phyloP scores from a whole-genome alignment of 2,329 filamentous ascomycete genomes.

The Colletotrichum eleusines region DNA sequence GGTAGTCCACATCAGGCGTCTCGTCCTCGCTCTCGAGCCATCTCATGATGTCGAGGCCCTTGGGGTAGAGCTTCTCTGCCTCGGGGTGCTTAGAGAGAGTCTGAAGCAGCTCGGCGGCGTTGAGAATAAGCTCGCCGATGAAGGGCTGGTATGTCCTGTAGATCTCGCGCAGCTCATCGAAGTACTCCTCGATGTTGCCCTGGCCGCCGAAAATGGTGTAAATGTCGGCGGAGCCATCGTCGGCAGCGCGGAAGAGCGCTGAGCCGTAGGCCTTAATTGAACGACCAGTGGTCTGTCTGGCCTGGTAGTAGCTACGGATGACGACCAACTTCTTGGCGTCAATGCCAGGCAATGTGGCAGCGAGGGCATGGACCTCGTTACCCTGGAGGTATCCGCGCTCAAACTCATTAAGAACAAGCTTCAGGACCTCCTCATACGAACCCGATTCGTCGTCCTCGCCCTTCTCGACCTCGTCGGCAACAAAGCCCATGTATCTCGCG shows the following conservation, averaged over 20 bases:
- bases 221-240: constrained; percentile 84
- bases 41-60: constrained; percentile 93
- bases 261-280: constrained; percentile 94
- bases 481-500: constrained; percentile 90
- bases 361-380: constrained; percentile 95
- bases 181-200: constrained; percentile 99
- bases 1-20: constrained; percentile 93
- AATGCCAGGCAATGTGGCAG: constrained; percentile 88
- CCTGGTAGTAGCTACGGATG: constrained; percentile 91
- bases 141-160: constrained; percentile 93
- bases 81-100: constrained; percentile 83
- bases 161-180: constrained; percentile 93
- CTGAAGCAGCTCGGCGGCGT: constrained; percentile 89
- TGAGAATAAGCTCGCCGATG: constrained; percentile 84
- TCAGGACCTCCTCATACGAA: constrained; percentile 92
- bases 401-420: constrained; percentile 94
- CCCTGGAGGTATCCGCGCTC: constrained; percentile 94
- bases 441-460: constrained; percentile 91
- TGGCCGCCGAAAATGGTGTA: constrained; percentile 98
- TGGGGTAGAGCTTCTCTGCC: constrained; percentile 95
- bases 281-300: constrained; percentile 84
- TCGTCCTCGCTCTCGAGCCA: constrained; percentile 92
- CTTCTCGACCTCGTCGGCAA: constrained; percentile 89
- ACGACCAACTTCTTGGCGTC: constrained; percentile 92
- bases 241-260: constrained; percentile 88